Conservation (phyloP, 176 grass and related monocot species). For the Saccharum officinarum region DNA sequence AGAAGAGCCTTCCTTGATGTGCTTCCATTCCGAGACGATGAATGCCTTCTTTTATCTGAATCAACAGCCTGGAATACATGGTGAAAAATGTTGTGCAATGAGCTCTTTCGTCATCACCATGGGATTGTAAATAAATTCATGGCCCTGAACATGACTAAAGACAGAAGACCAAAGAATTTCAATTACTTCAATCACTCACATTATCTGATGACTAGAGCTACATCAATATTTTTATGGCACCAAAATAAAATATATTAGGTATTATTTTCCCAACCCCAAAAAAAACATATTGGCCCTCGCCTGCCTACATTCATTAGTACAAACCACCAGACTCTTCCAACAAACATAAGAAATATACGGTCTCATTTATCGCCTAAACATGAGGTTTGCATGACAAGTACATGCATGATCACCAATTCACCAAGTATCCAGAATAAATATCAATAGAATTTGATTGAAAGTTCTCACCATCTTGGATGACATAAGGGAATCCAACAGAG, state of each 20-base stretch:
- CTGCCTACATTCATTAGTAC: neutral
- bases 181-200: neutral
- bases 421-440: constrained; percentile 22
- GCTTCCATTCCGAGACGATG: constrained; percentile 71
- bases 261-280: neutral
- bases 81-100: constrained; percentile 2
- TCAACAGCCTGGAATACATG: constrained; percentile 44
- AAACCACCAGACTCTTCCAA: neutral
- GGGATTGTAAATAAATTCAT: neutral
- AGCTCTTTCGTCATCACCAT: constrained; percentile 18
- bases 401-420: neutral
- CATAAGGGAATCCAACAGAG: constrained; percentile 58
- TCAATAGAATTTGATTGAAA: constrained; percentile 28
- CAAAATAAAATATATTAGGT: neutral
- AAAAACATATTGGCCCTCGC: neutral
- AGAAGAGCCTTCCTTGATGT: constrained; percentile 67
- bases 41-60: constrained; percentile 50
- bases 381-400: neutral
- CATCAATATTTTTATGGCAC: neutral
- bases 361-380: neutral
- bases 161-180: neutral
- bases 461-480: constrained; percentile 45
- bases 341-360: neutral
- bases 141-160: neutral
- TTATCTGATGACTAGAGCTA: neutral